A percentile compares a stretch with the other conserved stretches of the same genome.
Conservation (phyloP, 306 rosid species). For the Citrullus amarus region DNA sequence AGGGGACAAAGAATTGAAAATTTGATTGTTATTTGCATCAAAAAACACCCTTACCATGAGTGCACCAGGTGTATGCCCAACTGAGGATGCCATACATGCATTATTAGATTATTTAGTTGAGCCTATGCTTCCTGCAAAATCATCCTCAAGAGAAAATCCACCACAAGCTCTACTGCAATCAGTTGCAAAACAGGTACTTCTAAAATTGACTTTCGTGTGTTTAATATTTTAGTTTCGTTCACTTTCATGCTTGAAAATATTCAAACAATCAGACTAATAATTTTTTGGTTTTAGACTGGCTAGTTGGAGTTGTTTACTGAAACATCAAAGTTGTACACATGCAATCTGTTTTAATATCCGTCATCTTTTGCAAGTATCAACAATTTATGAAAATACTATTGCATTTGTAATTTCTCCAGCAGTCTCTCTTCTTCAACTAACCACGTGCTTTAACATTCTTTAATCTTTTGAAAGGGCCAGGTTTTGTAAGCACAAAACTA, state of each 20-base stretch:
- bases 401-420: neutral
- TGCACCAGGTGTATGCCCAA: slow-evolving; percentile 34
- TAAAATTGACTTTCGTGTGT: neutral
- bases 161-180: slow-evolving; percentile 24
- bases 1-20: neutral
- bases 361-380: neutral
- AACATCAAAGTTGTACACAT: neutral
- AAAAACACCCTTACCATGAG: slow-evolving; percentile 23
- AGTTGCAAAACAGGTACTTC: slow-evolving; percentile 64
- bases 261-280: neutral
- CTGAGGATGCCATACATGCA: slow-evolving; percentile 55
- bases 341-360: neutral
- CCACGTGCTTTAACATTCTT: neutral
- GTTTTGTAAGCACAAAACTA: neutral
- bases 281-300: neutral
- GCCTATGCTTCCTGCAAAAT: slow-evolving; percentile 48
- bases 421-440: neutral
- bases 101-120: slow-evolving; percentile 48
- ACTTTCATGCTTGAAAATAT: neutral
- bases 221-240: neutral
- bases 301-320: neutral
- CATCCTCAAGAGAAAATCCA: slow-evolving; percentile 32
- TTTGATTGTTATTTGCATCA: neutral
- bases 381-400: neutral
- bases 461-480: neutral